Evolutionary conservation across 2,329 filamentous ascomycete genomes (phyloP).

Genomic region (Neonectria hederae): DNA sequence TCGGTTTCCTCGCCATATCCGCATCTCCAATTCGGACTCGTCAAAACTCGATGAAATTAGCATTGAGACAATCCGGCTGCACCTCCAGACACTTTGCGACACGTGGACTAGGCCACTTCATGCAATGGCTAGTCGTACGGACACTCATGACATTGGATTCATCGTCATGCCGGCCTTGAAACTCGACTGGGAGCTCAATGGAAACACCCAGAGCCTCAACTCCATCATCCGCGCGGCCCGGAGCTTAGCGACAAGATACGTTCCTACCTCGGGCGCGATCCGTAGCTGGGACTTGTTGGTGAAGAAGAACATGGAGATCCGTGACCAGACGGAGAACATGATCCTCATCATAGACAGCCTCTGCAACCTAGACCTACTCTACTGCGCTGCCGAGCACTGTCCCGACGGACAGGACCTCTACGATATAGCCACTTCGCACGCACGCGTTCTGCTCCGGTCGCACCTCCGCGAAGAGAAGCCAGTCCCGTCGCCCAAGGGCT

Average conservation of each 20-base stretch:
- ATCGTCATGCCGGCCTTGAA: conserved; percentile 60
- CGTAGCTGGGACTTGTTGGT: conserved; percentile 57
- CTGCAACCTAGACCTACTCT: conserved; percentile 53
- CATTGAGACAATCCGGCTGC: background rate
- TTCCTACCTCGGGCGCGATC: conserved; percentile 53
- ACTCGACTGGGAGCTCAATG: conserved; percentile 58
- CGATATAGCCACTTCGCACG: conserved; percentile 52
- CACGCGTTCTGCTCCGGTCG: conserved; percentile 49
- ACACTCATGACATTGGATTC: conserved; percentile 65
- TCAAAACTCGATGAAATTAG: background rate
- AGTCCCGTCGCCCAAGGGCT: conserved; percentile 3
- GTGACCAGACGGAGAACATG: conserved; percentile 43
- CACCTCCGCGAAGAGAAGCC: conserved; percentile 49
- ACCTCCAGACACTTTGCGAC: conserved; percentile 20
- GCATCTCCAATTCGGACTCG: background rate
- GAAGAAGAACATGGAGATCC: conserved; percentile 44
- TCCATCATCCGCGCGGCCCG: conserved; percentile 55
- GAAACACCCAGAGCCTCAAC: conserved; percentile 49
- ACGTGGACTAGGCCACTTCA: conserved; percentile 33
- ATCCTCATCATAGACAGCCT: conserved; percentile 55
- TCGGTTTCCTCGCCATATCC: conserved; percentile 39
- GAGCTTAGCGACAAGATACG: conserved; percentile 55
- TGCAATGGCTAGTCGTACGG: conserved; percentile 52
- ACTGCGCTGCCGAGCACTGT: conserved; percentile 49
- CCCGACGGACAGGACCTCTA: conserved; percentile 40